A percentile compares a stretch with the other conserved stretches of the same genome.
Conservation (phyloP, 352 stramenopile species). For the Phytophthora rubi region DNA sequence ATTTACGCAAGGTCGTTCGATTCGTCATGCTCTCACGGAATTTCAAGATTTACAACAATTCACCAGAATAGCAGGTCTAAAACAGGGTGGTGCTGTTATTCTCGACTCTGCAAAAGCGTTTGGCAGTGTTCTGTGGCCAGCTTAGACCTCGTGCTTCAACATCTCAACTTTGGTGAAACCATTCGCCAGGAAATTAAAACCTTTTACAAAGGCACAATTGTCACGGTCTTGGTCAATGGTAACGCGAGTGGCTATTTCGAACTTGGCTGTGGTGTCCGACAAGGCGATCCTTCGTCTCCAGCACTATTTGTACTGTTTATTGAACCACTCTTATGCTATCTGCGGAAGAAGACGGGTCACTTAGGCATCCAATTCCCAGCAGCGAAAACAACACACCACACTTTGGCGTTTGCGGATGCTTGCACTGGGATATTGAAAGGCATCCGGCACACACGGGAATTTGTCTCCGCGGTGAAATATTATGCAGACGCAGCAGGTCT, state of each 20-base stretch:
- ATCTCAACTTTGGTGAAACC: constrained; percentile 5
- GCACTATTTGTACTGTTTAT: constrained; percentile 31
- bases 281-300: constrained; percentile 30
- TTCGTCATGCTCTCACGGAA: constrained; percentile 12
- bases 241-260: constrained; percentile 17
- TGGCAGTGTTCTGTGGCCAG: constrained; percentile 24
- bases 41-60: constrained; percentile 29
- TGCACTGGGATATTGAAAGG: too few relatives aligned
- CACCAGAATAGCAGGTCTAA: not conserved
- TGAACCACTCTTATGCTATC: constrained; percentile 22
- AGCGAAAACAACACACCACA: too few relatives aligned
- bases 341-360: constrained; percentile 5
- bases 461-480: too few relatives aligned
- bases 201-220: constrained; percentile 15
- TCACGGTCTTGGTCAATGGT: constrained; percentile 23
- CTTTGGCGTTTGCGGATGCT: too few relatives aligned
- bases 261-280: constrained; percentile 21
- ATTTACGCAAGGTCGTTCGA: constrained; percentile 10
- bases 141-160: constrained; percentile 13
- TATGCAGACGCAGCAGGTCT: too few relatives aligned
- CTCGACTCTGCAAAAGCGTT: constrained; percentile 32
- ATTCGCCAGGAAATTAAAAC: constrained; percentile 18
- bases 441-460: too few relatives aligned
- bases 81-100: constrained; percentile 5
- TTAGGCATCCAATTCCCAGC: too few relatives aligned